Conservation (phyloP, 805 yeast species). For the Ogataea pilisensis region DNA sequence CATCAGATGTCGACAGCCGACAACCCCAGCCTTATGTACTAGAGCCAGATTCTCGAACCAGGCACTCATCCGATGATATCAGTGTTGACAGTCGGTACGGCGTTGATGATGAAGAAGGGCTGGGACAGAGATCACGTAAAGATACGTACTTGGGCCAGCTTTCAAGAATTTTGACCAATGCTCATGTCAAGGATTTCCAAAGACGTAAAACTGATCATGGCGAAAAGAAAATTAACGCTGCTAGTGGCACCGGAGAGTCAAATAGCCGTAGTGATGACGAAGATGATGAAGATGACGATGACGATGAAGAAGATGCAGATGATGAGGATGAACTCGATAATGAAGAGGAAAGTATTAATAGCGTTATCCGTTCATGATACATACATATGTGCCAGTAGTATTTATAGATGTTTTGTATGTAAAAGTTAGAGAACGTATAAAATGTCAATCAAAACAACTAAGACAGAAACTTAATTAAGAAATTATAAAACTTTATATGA, state of each 20-base stretch:
- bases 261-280: constrained; percentile 20
- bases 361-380: too few species aligned
- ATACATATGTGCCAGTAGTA: too few species aligned
- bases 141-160: constrained; percentile 37
- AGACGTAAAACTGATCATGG: constrained; percentile 41
- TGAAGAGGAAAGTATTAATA: too few species aligned
- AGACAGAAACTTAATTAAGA: too few species aligned
- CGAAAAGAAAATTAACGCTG: constrained; percentile 29
- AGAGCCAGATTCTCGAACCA: neutral
- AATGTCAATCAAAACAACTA: too few species aligned
- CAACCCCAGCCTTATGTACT: neutral
- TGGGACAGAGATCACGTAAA: neutral
- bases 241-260: constrained; percentile 14
- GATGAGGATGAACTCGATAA: constrained; percentile 28
- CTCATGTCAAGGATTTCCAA: constrained; percentile 85
- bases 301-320: constrained; percentile 31
- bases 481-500: too few species aligned
- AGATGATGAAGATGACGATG: constrained; percentile 15
- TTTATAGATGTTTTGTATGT: too few species aligned
- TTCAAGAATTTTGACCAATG: constrained; percentile 59
- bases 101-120: neutral
- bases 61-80: neutral
- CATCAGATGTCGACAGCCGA: neutral
- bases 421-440: too few species aligned
- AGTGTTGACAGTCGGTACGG: neutral